These are phyloP conservation scores for Pyricularia sp. DNA, from an alignment of 2,329 filamentous ascomycete species.

Conservation along the genomic window DNA sequence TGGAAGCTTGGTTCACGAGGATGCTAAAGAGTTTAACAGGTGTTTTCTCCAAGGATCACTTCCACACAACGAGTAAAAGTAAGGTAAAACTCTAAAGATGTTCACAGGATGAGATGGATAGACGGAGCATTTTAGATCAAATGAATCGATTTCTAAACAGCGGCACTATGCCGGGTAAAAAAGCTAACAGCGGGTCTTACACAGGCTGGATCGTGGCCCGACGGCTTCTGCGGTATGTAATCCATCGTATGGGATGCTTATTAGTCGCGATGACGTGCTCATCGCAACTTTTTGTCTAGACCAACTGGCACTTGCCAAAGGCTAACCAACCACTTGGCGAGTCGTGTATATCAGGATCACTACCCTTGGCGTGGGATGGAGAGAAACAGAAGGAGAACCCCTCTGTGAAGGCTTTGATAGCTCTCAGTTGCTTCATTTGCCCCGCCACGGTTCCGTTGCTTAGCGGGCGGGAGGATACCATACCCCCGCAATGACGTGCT, in stretches of 20 bases:
- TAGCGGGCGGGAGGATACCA: not conserved
- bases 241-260: conserved; percentile 4
- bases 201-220: not conserved
- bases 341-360: not conserved
- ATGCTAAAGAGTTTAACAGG: not conserved
- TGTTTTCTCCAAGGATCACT: not conserved
- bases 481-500: not conserved
- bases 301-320: not conserved
- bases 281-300: not conserved
- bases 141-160: not conserved
- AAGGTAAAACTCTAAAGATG: not conserved
- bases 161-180: not conserved
- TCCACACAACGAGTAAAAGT: not conserved
- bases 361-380: not conserved
- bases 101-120: not conserved
- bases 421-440: not conserved
- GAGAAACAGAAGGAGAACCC: not conserved
- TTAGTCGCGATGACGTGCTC: conserved; percentile 14
- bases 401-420: not conserved
- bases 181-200: not conserved
- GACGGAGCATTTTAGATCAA: not conserved
- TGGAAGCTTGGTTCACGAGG: not conserved
- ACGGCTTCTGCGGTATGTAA: not conserved
- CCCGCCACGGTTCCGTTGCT: not conserved
- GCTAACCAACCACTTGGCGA: not conserved